Conservation (phyloP, 345 rosid genomes). For the Litchi chinensis region DNA sequence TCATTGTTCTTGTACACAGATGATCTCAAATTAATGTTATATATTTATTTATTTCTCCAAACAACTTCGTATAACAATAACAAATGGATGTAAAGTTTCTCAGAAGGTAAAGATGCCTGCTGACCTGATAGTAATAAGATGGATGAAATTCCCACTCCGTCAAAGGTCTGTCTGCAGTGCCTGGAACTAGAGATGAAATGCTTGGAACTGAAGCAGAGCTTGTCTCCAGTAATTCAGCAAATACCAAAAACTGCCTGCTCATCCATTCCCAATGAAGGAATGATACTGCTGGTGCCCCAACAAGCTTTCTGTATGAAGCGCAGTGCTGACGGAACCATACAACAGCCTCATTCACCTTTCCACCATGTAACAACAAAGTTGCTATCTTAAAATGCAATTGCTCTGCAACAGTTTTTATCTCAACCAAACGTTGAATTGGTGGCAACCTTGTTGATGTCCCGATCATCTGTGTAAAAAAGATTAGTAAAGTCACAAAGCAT, state of each 20-base stretch:
- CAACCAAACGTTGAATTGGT: conserved; percentile 72
- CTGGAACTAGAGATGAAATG: conserved; percentile 46
- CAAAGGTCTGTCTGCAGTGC: conserved; percentile 51
- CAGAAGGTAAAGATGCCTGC: conserved; percentile 18
- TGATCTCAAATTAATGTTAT: neutral
- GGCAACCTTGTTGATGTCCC: conserved; percentile 80
- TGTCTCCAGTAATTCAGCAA: conserved; percentile 87
- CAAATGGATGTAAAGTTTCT: neutral
- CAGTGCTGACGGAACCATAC: conserved; percentile 81
- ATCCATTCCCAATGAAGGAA: conserved; percentile 98
- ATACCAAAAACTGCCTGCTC: conserved; percentile 91
- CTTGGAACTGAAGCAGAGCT: conserved; percentile 62
- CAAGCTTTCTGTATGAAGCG: conserved; percentile 62
- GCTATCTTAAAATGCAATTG: conserved; percentile 89
- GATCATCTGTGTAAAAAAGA: conserved; percentile 56
- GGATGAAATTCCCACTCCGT: conserved; percentile 90
- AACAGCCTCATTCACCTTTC: conserved; percentile 77
- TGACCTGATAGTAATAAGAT: conserved; percentile 87
- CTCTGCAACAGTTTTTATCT: conserved; percentile 86
- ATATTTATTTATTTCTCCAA: no score
- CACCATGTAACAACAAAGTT: conserved; percentile 87
- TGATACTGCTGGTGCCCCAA: conserved; percentile 62
- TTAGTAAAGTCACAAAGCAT: neutral
- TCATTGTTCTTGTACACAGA: neutral
- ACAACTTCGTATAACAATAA: neutral